Evolutionary conservation across 1,139 yeast genomes (phyloP).

Genomic region (Yamadazyma kanchanaburiensis): DNA sequence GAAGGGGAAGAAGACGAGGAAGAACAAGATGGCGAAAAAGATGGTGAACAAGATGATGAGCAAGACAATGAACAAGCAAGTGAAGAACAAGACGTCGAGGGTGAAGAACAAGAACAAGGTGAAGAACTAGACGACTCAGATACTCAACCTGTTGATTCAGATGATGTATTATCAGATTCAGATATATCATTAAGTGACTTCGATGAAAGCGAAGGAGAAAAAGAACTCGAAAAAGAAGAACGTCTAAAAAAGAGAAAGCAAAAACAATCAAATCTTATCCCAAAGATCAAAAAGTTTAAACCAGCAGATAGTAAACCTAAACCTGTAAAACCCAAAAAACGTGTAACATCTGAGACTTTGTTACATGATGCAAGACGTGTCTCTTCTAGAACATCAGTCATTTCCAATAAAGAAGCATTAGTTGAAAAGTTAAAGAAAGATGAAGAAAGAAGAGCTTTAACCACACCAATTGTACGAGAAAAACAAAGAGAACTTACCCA

Average conservation of each 20-base stretch:
- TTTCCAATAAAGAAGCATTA: slow-evolving; percentile 74
- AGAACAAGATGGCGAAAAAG: slow-evolving; percentile 21
- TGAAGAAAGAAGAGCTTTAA: slow-evolving; percentile 60
- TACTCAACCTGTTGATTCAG: slow-evolving; percentile 24
- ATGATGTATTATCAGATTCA: slow-evolving; percentile 53
- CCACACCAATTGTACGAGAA: slow-evolving; percentile 40
- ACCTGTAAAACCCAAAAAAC: slow-evolving; percentile 15
- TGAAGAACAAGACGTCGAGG: slow-evolving; percentile 31
- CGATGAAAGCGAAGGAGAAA: slow-evolving; percentile 68
- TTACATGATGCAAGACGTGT: slow-evolving; percentile 57
- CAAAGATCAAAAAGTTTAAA: slow-evolving; percentile 44
- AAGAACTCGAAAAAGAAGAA: slow-evolving; percentile 56
- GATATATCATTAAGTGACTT: slow-evolving; percentile 46
- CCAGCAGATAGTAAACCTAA: slow-evolving; percentile 17
- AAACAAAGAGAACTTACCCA: slow-evolving; percentile 65
- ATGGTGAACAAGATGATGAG: slow-evolving; percentile 9
- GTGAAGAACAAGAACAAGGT: slow-evolving; percentile 9
- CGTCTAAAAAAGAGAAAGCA: slow-evolving; percentile 36
- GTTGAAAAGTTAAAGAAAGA: slow-evolving; percentile 69
- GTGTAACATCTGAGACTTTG: slow-evolving; percentile 45
- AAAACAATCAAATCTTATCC: slow-evolving; percentile 34
- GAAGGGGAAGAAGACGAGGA: slow-evolving; percentile 25
- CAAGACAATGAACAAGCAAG: slow-evolving; percentile 81
- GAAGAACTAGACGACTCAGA: slow-evolving; percentile 12
- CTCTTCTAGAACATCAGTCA: slow-evolving; percentile 75